A percentile compares a stretch with the other conserved stretches of the same genome.
Conservation (phyloP, 192 early-diverging fungal species). For the Funneliformis geosporum region DNA sequence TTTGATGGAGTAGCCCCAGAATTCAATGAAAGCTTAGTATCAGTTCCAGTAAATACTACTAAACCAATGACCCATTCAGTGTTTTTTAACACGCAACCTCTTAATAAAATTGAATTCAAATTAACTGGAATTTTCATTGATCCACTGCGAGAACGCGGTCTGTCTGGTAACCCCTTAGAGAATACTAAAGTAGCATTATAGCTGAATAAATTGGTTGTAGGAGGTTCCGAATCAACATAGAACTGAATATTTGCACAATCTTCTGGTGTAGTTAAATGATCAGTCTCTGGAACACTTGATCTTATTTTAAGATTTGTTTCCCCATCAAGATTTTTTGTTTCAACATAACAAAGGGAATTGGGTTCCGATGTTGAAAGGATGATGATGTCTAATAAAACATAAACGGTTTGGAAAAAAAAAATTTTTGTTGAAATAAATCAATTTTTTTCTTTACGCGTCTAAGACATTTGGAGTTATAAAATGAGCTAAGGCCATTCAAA, state of each 20-base stretch:
- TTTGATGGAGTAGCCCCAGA: slow-evolving; percentile 71
- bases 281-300: slow-evolving; percentile 52
- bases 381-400: slow-evolving; percentile 54
- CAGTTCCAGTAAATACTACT: slow-evolving; percentile 71
- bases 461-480: too few relatives aligned
- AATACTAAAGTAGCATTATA: slow-evolving; percentile 62
- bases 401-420: not conserved
- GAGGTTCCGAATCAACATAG: slow-evolving; percentile 61
- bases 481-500: not conserved
- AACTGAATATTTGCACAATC: slow-evolving; percentile 51
- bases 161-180: slow-evolving; percentile 11
- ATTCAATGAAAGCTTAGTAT: slow-evolving; percentile 79
- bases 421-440: not conserved
- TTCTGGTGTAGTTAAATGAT: slow-evolving; percentile 50
- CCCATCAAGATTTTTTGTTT: slow-evolving; percentile 81
- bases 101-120: slow-evolving; percentile 66
- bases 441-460: too few relatives aligned
- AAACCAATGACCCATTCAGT: slow-evolving; percentile 76
- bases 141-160: slow-evolving; percentile 10
- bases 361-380: slow-evolving; percentile 67
- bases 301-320: slow-evolving; percentile 81
- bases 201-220: slow-evolving; percentile 60
- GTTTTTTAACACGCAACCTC: slow-evolving; percentile 74
- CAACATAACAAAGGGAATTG: slow-evolving; percentile 67
- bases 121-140: slow-evolving; percentile 51